Base-by-base conservation (phyloP, 2,329 filamentous ascomycete species). In the Claviceps sp. region DNA sequence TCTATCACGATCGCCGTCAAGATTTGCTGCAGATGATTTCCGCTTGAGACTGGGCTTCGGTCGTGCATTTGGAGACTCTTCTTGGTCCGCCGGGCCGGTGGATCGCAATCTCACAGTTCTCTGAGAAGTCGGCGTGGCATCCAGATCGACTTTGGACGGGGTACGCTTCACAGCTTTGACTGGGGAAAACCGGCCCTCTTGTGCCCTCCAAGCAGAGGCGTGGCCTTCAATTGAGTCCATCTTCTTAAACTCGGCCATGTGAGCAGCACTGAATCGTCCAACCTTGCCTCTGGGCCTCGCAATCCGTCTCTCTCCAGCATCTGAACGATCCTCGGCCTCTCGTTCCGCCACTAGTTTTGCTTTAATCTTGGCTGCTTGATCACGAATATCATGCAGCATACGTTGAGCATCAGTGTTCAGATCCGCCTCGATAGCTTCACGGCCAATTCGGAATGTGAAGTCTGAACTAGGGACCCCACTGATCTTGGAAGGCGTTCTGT, bases 201-300 rank as follows among this genome's bases (percentile, higher is more conserved):
- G 74, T 22, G 77, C 76, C 55, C 87, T 77, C 71, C 84, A 93
- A 16, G 84, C 79, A 11, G 90, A 95, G 8, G 88, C 76, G 64
- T 96, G 90, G 56, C 84, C 84, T 44, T 82, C 87, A 62, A 97
- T 96, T 2, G 90, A 96, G 65, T 95, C 89, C 91, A 97, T 96
- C 74, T 95, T 97, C 70, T 88, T 88, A 71, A 97, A 96, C 62
- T 91, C 80, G 48, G 84, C 82, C 79, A 87, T 85, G 65, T 97
- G 91, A 40, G 80, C 82, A 56, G 88, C 84, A 64, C 88, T 95
- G 70, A 84, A 97, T 46, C 91, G 84, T 48, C 82, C 73, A 49
- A 81, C 77, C 65, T 84, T 90, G 59, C 87, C 83, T 70, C 84
- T 94, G 13, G 90, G 81, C 58, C 81, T 81, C 6, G 86, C 90